phyloP scores from a whole-genome alignment of 768 basidiomycete species.

The Porphyrellus cyaneotinctus region DNA sequence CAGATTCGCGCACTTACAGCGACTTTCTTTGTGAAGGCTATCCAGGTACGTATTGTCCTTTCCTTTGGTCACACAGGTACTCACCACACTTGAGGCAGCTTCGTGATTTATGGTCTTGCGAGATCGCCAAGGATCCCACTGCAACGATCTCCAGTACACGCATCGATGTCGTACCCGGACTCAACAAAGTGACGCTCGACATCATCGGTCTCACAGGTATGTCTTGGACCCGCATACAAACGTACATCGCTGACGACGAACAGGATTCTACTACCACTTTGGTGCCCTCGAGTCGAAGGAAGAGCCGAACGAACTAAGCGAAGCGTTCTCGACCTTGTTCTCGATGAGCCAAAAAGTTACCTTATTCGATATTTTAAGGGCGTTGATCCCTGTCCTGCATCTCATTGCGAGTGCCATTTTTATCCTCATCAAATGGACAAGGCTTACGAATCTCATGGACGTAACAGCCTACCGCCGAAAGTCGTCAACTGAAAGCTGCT shows the following conservation, averaged over 20 bases:
- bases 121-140: slow-evolving; percentile 29
- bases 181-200: slow-evolving; percentile 37
- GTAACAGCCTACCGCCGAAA: slow-evolving; percentile 20
- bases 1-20: slow-evolving; percentile 56
- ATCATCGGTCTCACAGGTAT: slow-evolving; percentile 41
- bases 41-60: neutral
- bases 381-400: slow-evolving; percentile 35
- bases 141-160: slow-evolving; percentile 12
- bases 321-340: slow-evolving; percentile 34
- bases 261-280: slow-evolving; percentile 40
- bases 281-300: slow-evolving; percentile 26
- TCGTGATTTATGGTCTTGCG: slow-evolving; percentile 44
- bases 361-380: slow-evolving; percentile 31
- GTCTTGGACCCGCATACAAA: neutral
- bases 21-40: slow-evolving; percentile 54
- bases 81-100: slow-evolving; percentile 24
- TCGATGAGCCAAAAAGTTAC: slow-evolving; percentile 3
- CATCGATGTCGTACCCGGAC: slow-evolving; percentile 33
- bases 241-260: neutral
- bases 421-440: neutral
- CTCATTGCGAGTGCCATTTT: slow-evolving; percentile 33
- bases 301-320: slow-evolving; percentile 29
- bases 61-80: neutral
- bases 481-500: slow-evolving; percentile 25
- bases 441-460: neutral